These are phyloP conservation scores for Cyberlindnera saturnus DNA, from an alignment of 805 yeast genomes.

Conservation along the genomic window DNA sequence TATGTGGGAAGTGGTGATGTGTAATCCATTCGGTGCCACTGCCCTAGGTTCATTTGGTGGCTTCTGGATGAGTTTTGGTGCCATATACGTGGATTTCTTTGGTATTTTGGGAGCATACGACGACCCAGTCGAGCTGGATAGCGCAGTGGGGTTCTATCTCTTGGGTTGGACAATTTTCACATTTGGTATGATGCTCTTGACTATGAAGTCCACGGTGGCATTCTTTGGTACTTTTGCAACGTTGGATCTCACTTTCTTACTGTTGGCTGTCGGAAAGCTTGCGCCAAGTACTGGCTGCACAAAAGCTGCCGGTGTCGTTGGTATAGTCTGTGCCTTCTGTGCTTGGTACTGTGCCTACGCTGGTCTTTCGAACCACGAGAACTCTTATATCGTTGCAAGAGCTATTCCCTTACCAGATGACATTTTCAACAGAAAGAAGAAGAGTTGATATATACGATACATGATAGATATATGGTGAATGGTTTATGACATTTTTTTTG, in stretches of 20 bases:
- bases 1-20: slow-evolving; percentile 61
- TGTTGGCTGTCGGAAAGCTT: slow-evolving; percentile 41
- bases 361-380: slow-evolving; percentile 59
- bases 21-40: slow-evolving; percentile 62
- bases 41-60: slow-evolving; percentile 38
- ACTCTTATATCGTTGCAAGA: slow-evolving; percentile 45
- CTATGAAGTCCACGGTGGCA: slow-evolving; percentile 44
- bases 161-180: slow-evolving; percentile 53
- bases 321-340: slow-evolving; percentile 51
- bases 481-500: not conserved
- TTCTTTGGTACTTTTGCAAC: slow-evolving; percentile 41
- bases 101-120: slow-evolving; percentile 41
- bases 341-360: slow-evolving; percentile 72
- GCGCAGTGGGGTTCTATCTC: slow-evolving; percentile 46
- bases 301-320: slow-evolving; percentile 60
- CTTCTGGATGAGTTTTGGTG: slow-evolving; percentile 62
- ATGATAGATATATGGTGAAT: not conserved
- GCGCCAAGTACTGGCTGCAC: slow-evolving; percentile 30
- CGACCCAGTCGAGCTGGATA: slow-evolving; percentile 33
- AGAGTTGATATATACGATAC: not conserved
- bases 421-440: slow-evolving; percentile 7
- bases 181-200: slow-evolving; percentile 36
- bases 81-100: slow-evolving; percentile 47
- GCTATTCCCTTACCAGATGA: slow-evolving; percentile 30
- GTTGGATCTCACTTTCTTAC: slow-evolving; percentile 41